A percentile compares a stretch with the other conserved stretches of the same genome.
Evolutionary conservation across 2,329 filamentous ascomycete genomes (phyloP).

Genomic region (Neofusicoccum kwambonambiense): DNA sequence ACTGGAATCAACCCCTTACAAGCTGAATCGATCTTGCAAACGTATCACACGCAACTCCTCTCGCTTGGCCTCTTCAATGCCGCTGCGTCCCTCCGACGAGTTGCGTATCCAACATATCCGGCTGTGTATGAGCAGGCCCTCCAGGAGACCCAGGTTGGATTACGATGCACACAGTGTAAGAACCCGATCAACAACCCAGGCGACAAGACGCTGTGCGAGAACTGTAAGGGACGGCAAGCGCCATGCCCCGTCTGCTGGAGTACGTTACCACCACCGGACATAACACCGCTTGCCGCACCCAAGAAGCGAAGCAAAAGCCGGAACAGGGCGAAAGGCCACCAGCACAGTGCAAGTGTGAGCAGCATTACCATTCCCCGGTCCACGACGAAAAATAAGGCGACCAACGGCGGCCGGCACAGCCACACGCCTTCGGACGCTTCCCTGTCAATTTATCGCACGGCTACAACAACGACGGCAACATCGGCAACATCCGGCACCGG

Average conservation of each 20-base stretch:
- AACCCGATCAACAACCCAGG: conserved; percentile 54
- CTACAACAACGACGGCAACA: not conserved
- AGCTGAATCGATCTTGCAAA: conserved; percentile 54
- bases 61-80: conserved; percentile 48
- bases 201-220: conserved; percentile 52
- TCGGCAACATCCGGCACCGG: not conserved
- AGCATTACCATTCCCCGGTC: conserved; percentile 16
- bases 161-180: conserved; percentile 57
- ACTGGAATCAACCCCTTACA: conserved; percentile 51
- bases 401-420: conserved; percentile 7
- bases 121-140: conserved; percentile 58
- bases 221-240: conserved; percentile 45
- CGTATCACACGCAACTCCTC: conserved; percentile 58
- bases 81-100: conserved; percentile 56
- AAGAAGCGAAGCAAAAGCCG: conserved; percentile 13
- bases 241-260: conserved; percentile 46
- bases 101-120: conserved; percentile 56
- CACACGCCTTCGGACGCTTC: conserved; percentile 14
- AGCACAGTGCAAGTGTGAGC: conserved; percentile 2
- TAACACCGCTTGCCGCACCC: conserved; percentile 26
- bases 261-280: conserved; percentile 40
- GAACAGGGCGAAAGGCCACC: conserved; percentile 2
- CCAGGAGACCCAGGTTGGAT: conserved; percentile 53
- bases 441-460: not conserved
- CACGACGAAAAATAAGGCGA: not conserved